A percentile compares a stretch with the other conserved stretches of the same genome.
phyloP scores from a whole-genome alignment of 176 grass and related monocot species.

The Juncus effusus region DNA sequence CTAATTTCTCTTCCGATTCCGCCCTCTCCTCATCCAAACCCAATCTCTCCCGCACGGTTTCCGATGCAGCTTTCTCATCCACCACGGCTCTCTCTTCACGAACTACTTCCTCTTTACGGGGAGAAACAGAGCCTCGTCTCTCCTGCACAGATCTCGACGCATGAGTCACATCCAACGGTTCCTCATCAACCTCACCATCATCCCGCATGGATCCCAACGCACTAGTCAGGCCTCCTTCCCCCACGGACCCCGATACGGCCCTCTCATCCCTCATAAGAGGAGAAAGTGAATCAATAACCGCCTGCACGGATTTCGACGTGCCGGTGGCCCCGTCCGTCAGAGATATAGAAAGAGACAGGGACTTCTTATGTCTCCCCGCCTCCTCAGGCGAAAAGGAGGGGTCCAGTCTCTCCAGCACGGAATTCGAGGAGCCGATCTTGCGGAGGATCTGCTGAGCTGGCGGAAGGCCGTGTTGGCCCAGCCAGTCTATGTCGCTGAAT shows the following conservation, averaged over 20 bases:
- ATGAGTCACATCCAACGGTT: background rate
- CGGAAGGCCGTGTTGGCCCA: conserved; percentile 54
- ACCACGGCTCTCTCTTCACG: background rate
- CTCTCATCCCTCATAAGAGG: background rate
- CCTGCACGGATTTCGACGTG: background rate
- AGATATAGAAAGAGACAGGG: no score
- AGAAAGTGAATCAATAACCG: conserved; percentile 3
- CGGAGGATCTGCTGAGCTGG: conserved; percentile 60
- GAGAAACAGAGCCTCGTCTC: background rate
- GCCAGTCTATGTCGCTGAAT: conserved; percentile 87
- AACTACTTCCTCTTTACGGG: background rate
- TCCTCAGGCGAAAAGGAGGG: background rate
- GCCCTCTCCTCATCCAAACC: no score
- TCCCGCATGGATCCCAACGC: background rate
- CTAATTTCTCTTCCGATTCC: background rate
- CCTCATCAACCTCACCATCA: background rate
- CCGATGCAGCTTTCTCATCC: conserved; percentile 8
- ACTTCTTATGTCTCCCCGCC: background rate
- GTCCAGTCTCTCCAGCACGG: conserved; percentile 48
- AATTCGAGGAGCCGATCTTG: conserved; percentile 55
- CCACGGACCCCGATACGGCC: no score
- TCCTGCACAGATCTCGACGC: conserved; percentile 6
- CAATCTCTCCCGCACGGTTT: conserved; percentile 2
- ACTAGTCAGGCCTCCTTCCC: background rate
- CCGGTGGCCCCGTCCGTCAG: background rate